Conservation (phyloP, 2,329 filamentous ascomycete genomes). For the Pseudogymnoascus sp. region DNA sequence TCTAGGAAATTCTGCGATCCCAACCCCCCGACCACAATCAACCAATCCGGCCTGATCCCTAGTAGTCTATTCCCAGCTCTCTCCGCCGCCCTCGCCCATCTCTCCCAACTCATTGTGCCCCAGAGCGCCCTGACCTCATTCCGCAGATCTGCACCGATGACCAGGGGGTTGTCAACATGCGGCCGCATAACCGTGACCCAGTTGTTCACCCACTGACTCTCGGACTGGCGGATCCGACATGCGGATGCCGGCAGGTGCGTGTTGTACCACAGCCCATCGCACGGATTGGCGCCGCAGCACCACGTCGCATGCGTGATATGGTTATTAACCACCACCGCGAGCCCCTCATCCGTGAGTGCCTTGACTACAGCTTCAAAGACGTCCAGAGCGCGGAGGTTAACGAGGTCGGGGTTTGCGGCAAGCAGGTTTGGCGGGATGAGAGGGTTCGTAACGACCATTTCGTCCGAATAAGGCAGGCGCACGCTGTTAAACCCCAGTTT, state of each 20-base stretch:
- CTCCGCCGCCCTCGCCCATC: constrained; percentile 57
- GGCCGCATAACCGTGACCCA: constrained; percentile 58
- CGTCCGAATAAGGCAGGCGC: constrained; percentile 59
- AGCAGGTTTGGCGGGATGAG: constrained; percentile 42
- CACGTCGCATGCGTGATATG: constrained; percentile 62
- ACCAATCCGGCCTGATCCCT: constrained; percentile 51
- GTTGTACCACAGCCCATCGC: constrained; percentile 60
- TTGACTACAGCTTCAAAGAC: constrained; percentile 51
- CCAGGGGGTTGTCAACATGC: constrained; percentile 49
- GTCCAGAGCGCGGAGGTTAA: constrained; percentile 49
- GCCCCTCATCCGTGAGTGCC: constrained; percentile 51
- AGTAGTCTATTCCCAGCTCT: constrained; percentile 53
- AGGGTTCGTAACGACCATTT: constrained; percentile 55
- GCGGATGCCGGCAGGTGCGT: constrained; percentile 47
- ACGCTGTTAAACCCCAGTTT: constrained; percentile 62
- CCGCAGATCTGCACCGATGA: constrained; percentile 58
- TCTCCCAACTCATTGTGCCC: constrained; percentile 59
- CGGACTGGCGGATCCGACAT: constrained; percentile 54
- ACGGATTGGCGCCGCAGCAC: constrained; percentile 62
- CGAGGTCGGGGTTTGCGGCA: constrained; percentile 51
- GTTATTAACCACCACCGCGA: constrained; percentile 61
- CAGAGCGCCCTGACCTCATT: constrained; percentile 62
- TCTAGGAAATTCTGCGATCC: constrained; percentile 58
- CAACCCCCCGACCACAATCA: constrained; percentile 60
- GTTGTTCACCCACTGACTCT: constrained; percentile 57